Conservation (phyloP, 2,329 filamentous ascomycete genomes). For the Colletotrichum brevisporum region DNA sequence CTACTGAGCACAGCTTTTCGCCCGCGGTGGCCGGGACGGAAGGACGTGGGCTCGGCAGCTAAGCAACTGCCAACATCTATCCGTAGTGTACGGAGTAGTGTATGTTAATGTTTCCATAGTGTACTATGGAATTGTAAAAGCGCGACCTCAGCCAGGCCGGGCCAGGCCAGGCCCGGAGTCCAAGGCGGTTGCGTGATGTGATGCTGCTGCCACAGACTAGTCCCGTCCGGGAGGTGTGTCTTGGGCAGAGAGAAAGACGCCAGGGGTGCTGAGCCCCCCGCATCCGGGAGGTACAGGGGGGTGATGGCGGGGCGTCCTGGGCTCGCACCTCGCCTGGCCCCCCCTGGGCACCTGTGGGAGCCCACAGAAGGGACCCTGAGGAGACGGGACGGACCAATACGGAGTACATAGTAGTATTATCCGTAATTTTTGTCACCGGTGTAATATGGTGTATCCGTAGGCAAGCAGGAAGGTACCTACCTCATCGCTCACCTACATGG, state of each 20-base stretch:
- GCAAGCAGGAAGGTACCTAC: no score
- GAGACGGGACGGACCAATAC: no score
- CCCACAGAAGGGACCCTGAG: no score
- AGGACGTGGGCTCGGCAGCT: slow-evolving; percentile 11
- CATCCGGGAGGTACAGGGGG: slow-evolving; percentile 34
- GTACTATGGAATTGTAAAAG: neutral
- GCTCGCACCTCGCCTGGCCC: no score
- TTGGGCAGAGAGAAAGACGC: slow-evolving; percentile 33
- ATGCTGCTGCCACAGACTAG: slow-evolving; percentile 20
- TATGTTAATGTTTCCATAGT: no score
- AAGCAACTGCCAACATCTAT: neutral
- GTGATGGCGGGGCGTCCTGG: neutral
- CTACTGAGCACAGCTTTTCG: no score
- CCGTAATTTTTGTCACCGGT: no score
- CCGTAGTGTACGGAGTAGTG: no score
- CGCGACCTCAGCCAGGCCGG: slow-evolving; percentile 6
- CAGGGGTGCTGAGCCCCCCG: slow-evolving; percentile 31
- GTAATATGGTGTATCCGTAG: no score
- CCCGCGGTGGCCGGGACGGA: neutral
- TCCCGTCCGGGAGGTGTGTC: slow-evolving; percentile 35
- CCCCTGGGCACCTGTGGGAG: no score
- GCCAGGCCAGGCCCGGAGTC: neutral
- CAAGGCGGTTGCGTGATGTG: slow-evolving; percentile 33
- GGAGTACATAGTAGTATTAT: no score
- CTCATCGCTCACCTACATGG: no score